Base-by-base conservation (phyloP, 2,329 filamentous ascomycete species). In the Botrytis squamosa region DNA sequence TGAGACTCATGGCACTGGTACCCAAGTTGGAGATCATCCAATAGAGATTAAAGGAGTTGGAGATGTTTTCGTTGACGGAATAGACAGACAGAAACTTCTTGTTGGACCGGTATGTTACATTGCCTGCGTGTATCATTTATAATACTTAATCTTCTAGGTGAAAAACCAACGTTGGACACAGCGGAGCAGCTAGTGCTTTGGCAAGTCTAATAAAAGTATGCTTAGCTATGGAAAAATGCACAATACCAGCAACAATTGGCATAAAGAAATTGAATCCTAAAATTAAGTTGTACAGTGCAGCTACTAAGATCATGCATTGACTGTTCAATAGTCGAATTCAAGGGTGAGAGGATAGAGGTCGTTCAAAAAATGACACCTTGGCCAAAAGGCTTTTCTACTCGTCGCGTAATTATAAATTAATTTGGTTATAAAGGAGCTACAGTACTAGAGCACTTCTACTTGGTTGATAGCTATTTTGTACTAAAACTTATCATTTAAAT, bases 381-480 rank as follows among this genome's bases (percentile, higher is more conserved):
- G 71, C 71, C 71, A 4, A 49, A 36, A 59, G 49, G 42, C 4
- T 69, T 72, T 18, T 29, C 40, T 38, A 29, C 18, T 5, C 44
- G 49, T 12, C 62, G 71, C 7, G 64, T 52, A 18, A 69, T 52
- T 69, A 16, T 73, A 42, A 67, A 65, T 10, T 73, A 64, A 10
- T 73, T 73, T 12, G 85, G 85, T 0, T 85, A 84, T 40, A 84
- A 85, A 7, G 78, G 78, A 7, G 77, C 76, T 0, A 29, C 29
- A 29, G 29, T 29, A 29, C 29, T 29, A 29, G 29, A 29, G 29
- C 29, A 29, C 29, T 29, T 29, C 29, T 29, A 29, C 29, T 29
- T 29, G 29, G 29, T 29, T 29, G 29, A 29, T 29, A 29, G 29
- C 29, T 29, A 29, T 29, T 29, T 29, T 29, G 29, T 29, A 29